Base-by-base conservation (phyloP, 2,329 filamentous ascomycete genomes). In the Chaetomium olivaceum region DNA sequence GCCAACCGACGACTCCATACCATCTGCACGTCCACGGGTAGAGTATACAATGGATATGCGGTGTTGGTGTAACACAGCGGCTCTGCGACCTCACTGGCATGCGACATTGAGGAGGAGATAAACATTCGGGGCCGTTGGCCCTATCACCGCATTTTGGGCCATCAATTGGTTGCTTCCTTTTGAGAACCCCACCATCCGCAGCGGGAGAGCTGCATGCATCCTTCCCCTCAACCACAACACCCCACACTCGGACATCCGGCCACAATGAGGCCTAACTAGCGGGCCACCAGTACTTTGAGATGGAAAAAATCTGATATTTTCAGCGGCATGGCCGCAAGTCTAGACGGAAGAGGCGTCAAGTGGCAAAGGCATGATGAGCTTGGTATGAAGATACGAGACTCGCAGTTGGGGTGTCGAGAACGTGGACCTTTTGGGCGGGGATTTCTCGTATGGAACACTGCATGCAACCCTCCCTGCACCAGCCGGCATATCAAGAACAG, bases 401-500 rank as follows among this genome's bases (percentile, higher is more conserved):
- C 9, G 36, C n/a, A 29, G 14, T 56, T 31, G 36, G 36, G 23
- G 27, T 16, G 9, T 57, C 9, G 50, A 43, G 39, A 57, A 5
- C 23, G 33, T 48, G 58, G 54, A 57, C 6, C 5, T 56, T n/a
- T 6, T 54, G 31, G 58, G 58, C 36, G 59, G 63, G 54, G 54
- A 46, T 62, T n/a, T 6, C 64, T 63, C 64, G 63, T 65, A 65
- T 65, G 51, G 50, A 23, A 27, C 16, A n/a, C 58, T 51, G 33
- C 33, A 51, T 52, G 57, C 62, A 27, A 55, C 48, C 19, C 39
- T 43, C 39, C 62, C 62, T 39, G 23, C 39, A 39, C 12, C 31
- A 58, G 62, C n/a, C 27, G 52, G 25, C 33, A 65, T 43, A 43
- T 52, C 52, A 58, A 52, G 39, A 33, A 60, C 51, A 58, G 29